Conservation (phyloP, 1,284 basidiomycete genomes). For the Sporisorium reilianum region DNA sequence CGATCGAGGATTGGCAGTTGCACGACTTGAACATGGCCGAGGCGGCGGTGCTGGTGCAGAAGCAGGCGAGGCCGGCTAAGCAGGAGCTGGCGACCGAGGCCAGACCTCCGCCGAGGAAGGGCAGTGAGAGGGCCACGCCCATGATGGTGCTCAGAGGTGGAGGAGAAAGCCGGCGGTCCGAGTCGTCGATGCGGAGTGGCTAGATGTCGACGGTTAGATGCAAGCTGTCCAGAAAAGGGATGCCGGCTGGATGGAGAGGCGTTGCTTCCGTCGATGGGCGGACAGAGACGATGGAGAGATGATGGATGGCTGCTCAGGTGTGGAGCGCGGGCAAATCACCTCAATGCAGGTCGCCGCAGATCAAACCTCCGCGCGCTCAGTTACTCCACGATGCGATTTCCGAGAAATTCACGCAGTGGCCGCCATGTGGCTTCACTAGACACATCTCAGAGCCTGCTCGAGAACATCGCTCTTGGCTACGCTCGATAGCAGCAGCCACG, state of each 20-base stretch:
- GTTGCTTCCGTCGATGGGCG: not conserved
- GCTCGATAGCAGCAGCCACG: too few species aligned
- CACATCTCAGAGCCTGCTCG: not conserved
- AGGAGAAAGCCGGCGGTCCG: not conserved
- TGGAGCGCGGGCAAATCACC: conserved; percentile 1
- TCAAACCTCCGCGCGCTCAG: not conserved
- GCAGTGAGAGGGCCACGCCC: conserved; percentile 87
- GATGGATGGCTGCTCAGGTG: conserved; percentile 2
- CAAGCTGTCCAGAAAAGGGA: not conserved
- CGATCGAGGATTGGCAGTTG: conserved; percentile 98
- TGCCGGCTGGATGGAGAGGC: not conserved
- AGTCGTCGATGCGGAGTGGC: too few species aligned
- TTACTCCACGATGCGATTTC: conserved; percentile 14
- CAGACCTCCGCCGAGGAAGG: conserved; percentile 81
- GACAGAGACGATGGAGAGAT: conserved; percentile 4
- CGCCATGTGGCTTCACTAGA: not conserved
- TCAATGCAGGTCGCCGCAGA: not conserved
- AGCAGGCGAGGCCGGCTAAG: conserved; percentile 69
- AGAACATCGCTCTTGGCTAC: not conserved
- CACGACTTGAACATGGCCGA: conserved; percentile 98
- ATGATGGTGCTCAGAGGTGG: conserved; percentile 71
- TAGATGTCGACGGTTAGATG: not conserved
- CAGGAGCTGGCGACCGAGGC: conserved; percentile 74
- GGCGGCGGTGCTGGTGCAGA: conserved; percentile 82
- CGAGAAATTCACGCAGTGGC: conserved; percentile 8